Evolutionary conservation across 208 protist genomes (phyloP), one percentile per base, ranked within the genome.

Genomic region (Sergeia podlipaevii): DNA sequence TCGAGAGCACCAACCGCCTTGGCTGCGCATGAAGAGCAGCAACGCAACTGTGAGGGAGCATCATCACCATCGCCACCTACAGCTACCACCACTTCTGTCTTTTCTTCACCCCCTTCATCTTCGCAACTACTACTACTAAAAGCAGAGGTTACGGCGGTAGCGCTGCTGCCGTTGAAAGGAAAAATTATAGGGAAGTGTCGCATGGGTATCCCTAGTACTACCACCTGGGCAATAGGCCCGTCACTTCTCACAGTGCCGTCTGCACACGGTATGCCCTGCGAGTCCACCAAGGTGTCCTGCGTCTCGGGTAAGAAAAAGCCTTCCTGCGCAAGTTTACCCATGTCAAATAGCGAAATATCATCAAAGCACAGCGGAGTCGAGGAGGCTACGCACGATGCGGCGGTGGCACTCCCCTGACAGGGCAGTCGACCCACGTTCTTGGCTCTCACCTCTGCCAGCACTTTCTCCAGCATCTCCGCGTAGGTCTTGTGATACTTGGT

Each of bases 161-260:
- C 13, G 1, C 32, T 24, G 0, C 28, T 7, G 13, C 30, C 20
- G 6, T 49, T 17, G 36, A 23, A 6, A 15, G 67, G 64, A 47
- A 78, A 85, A 33, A 80, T 60, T 24, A 3, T 5, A 13, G 69
- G 41, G 18, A 60, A 80, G 43, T 65, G 70, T 0, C 52, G 41
- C 55, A 73, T 74, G 17, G 77, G 77, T 15, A 85, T 77, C 32
- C 72, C 77, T 69, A 85, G 70, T 34, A 80, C 64, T 30, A 68
- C 54, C 7, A 85, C 44, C 69, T 85, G 77, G 10, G 65, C 65
- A 20, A 65, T 42, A 0, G 60, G 38, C 1, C 60, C 49, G 2
- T 33, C 48, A 5, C 34, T 55, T 2, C 41, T 6, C 44, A 59
- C 13, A 39, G 43, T 48, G 41, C 49, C 62, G 39, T 60, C 62